phyloP scores from a whole-genome alignment of 345 rosid species.

The Cardamine resedifolia region DNA sequence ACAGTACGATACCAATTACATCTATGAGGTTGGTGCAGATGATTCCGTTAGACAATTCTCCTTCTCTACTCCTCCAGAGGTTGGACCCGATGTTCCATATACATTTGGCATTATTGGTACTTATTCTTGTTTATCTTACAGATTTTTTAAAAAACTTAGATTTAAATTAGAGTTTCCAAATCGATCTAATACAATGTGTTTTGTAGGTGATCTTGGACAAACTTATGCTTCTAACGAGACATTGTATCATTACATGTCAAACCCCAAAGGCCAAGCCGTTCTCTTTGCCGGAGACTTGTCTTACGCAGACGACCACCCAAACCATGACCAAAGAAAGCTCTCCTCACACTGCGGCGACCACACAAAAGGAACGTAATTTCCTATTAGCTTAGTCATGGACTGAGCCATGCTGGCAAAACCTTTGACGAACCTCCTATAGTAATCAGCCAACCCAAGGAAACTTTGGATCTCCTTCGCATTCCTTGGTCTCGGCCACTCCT shows the following conservation, averaged over 20 bases:
- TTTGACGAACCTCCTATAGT: too few species aligned
- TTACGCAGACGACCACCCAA: conserved; percentile 45
- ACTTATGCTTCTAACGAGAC: conserved; percentile 51
- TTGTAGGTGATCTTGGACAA: conserved; percentile 60
- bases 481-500: too few species aligned
- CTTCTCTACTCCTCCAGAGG: conserved; percentile 55
- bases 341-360: too few species aligned
- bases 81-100: conserved; percentile 68
- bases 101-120: conserved; percentile 74
- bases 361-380: too few species aligned
- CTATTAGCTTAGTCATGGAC: too few species aligned
- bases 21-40: conserved; percentile 50
- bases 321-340: conserved; percentile 46
- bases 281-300: conserved; percentile 52
- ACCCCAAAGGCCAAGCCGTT: conserved; percentile 49
- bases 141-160: background rate
- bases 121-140: too few species aligned
- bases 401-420: too few species aligned
- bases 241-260: conserved; percentile 46
- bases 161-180: background rate
- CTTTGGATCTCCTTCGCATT: too few species aligned
- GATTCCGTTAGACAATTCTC: conserved; percentile 44
- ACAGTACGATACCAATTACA: conserved; percentile 55
- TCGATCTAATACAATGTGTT: background rate
- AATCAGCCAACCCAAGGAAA: too few species aligned